These are phyloP conservation scores for Leptographium procerum DNA, from an alignment of 2,329 filamentous ascomycete genomes.

Conservation along the genomic window DNA sequence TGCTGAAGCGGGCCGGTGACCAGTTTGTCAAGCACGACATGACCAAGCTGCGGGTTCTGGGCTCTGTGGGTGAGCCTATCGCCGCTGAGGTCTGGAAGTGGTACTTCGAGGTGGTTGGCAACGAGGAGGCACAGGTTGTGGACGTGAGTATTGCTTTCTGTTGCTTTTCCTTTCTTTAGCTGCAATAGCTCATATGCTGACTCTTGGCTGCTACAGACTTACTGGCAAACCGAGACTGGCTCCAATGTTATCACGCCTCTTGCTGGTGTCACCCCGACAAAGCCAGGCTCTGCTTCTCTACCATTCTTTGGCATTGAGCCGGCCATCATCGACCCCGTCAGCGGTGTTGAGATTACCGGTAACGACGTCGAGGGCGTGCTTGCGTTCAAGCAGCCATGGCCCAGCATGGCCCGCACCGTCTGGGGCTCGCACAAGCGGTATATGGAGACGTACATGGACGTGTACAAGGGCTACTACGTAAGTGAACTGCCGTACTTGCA, in stretches of 20 bases:
- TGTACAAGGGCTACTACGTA: slow-evolving; percentile 97
- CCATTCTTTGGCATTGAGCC: slow-evolving; percentile 99
- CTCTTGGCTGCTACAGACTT: slow-evolving; percentile 56
- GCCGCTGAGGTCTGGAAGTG: slow-evolving; percentile 99
- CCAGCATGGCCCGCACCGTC: slow-evolving; percentile 95
- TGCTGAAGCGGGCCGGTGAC: slow-evolving; percentile 91
- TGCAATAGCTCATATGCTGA: background rate
- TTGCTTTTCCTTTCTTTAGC: background rate
- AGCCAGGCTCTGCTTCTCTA: slow-evolving; percentile 88
- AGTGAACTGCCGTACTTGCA: slow-evolving; percentile 25
- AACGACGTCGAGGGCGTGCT: slow-evolving; percentile 97
- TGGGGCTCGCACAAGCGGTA: slow-evolving; percentile 97
- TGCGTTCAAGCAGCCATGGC: slow-evolving; percentile 96
- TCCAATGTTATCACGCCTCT: slow-evolving; percentile 92
- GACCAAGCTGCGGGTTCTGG: slow-evolving; percentile 79
- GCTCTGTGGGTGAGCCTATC: slow-evolving; percentile 94
- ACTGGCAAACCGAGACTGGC: slow-evolving; percentile 99
- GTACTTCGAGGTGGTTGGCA: slow-evolving; percentile 94
- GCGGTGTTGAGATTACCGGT: slow-evolving; percentile 82
- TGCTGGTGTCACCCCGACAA: slow-evolving; percentile 87
- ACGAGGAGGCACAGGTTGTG: slow-evolving; percentile 83
- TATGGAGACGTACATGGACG: slow-evolving; percentile 96
- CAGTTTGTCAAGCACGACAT: slow-evolving; percentile 84
- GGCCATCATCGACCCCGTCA: slow-evolving; percentile 92
- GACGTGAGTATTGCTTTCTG: slow-evolving; percentile 57